Evolutionary conservation across 805 yeast species (phyloP), one percentile per base, ranked within the genome.

Genomic region (Candida piceae): DNA sequence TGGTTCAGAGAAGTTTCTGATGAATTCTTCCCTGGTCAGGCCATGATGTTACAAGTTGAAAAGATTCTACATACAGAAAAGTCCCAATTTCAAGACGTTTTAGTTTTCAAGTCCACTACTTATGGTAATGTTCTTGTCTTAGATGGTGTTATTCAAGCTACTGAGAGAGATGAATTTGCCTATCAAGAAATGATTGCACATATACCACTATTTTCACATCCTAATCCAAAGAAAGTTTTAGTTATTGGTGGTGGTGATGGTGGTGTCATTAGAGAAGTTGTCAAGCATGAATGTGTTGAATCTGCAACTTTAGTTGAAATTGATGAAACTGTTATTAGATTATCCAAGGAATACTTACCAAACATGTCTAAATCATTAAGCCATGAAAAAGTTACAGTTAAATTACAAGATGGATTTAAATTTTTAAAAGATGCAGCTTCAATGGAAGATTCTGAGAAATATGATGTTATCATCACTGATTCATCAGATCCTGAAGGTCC

Each of bases 231-330:
- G 72, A 81, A 74, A 53, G 97, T 94, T 17, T 71, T 90, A 39
- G 97, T 90, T 46, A 84, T 90, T 57, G 98, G 98, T 41, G 98
- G 98, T 48, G 98, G 98, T 57, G 98, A 90, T 63, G 98, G 98
- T 53, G 97, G 97, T 65, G 97, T 90, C 35, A 74, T 90, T 55
- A 79, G 97, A 67, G 97, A 90, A 66, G 74, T 89, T 57, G 85
- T 88, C 57, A 90, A 90, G 67, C 96, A 90, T 66, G 79, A 75
- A 35, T 62, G 75, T 42, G 86, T 90, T 38, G 96, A 88, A 63
- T 83, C 82, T 65, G 96, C 95, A 32, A 76, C 84, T 67, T 72
- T 90, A 49, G 88, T 95, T 64, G 98, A 90, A 65, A 90, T 90
- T 51, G 98, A 90, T 57, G 97, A 87, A 66, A 80, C 88, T 30